Evolutionary conservation across 2,329 filamentous ascomycete genomes (phyloP).

Genomic region (Ophiostoma montium): DNA sequence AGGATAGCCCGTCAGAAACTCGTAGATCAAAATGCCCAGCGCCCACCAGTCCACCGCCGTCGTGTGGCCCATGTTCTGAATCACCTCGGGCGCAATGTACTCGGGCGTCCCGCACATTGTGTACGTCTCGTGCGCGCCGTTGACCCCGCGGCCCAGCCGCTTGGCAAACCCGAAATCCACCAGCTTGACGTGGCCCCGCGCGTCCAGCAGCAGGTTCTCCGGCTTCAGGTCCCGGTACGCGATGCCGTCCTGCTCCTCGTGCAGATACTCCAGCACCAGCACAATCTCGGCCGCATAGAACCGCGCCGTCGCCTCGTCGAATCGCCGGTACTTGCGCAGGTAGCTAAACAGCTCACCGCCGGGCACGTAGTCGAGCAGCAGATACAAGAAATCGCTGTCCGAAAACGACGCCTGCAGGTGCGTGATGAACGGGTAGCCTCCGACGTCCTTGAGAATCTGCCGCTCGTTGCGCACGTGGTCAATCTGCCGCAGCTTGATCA

Average conservation of each 20-base stretch:
- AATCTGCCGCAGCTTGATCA: conserved; percentile 73
- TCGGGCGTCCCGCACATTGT: conserved; percentile 74
- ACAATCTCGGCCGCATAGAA: conserved; percentile 81
- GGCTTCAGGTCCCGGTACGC: conserved; percentile 75
- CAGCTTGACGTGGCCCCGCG: conserved; percentile 64
- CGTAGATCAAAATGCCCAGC: conserved; percentile 69
- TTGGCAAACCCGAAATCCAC: conserved; percentile 82
- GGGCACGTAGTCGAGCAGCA: conserved; percentile 72
- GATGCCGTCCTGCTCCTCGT: conserved; percentile 62
- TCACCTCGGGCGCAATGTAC: conserved; percentile 73
- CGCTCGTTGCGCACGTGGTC: conserved; percentile 79
- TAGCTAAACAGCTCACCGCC: conserved; percentile 79
- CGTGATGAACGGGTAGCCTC: conserved; percentile 74
- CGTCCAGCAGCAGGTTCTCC: conserved; percentile 68
- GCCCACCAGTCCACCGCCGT: conserved; percentile 82
- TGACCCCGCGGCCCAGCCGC: conserved; percentile 45
- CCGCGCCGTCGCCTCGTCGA: conserved; percentile 62
- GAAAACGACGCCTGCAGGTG: conserved; percentile 66
- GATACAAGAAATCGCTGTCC: conserved; percentile 64
- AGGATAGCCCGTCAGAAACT: conserved; percentile 72
- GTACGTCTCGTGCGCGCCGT: conserved; percentile 47
- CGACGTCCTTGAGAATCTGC: conserved; percentile 60
- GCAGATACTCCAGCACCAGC: conserved; percentile 65
- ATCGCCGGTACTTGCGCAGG: conserved; percentile 60
- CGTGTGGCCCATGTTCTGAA: conserved; percentile 65